These are phyloP conservation scores for Gracilariopsis chorda DNA, from an alignment of 23 red algal genomes.

Conservation along the genomic window DNA sequence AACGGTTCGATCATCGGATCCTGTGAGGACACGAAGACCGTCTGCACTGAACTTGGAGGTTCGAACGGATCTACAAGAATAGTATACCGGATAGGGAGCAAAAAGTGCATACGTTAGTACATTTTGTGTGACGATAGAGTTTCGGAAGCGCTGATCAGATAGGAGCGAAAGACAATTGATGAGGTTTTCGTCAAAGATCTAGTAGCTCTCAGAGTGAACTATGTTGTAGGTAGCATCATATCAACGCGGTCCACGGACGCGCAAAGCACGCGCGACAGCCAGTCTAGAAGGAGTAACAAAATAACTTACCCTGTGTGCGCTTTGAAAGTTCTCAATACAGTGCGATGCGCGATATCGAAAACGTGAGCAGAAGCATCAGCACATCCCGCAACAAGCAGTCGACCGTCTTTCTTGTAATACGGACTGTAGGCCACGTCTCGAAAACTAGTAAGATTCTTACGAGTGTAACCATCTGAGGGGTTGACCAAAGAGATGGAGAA, in stretches of 20 bases:
- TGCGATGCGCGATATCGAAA: conserved; percentile 66
- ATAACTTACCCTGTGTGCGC: conserved; percentile 87
- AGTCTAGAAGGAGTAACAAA: background rate
- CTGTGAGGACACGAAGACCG: conserved; percentile 86
- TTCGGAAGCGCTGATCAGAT: conserved; percentile 47
- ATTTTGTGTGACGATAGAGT: background rate
- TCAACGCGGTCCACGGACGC: background rate
- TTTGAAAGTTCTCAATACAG: conserved; percentile 63
- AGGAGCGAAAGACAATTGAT: conserved; percentile 85
- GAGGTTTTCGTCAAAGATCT: conserved; percentile 57
- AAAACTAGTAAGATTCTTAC: conserved; percentile 51
- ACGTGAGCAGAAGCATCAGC: conserved; percentile 67
- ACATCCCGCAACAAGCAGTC: conserved; percentile 82
- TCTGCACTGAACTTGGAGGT: conserved; percentile 76
- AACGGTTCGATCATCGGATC: conserved; percentile 84
- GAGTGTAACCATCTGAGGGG: conserved; percentile 2
- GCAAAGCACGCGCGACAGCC: background rate
- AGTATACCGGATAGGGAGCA: background rate
- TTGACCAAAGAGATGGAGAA: conserved; percentile 53
- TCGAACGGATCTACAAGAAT: conserved; percentile 58
- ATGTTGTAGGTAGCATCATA: conserved; percentile 60
- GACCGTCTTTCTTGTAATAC: conserved; percentile 76
- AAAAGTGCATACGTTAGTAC: too few relatives aligned
- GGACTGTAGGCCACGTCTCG: conserved; percentile 68
- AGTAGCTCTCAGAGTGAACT: conserved; percentile 86